A percentile compares a stretch with the other conserved stretches of the same genome.
phyloP scores from a whole-genome alignment of 2,329 filamentous ascomycete species.

The Dendrostoma leiphaemia region DNA sequence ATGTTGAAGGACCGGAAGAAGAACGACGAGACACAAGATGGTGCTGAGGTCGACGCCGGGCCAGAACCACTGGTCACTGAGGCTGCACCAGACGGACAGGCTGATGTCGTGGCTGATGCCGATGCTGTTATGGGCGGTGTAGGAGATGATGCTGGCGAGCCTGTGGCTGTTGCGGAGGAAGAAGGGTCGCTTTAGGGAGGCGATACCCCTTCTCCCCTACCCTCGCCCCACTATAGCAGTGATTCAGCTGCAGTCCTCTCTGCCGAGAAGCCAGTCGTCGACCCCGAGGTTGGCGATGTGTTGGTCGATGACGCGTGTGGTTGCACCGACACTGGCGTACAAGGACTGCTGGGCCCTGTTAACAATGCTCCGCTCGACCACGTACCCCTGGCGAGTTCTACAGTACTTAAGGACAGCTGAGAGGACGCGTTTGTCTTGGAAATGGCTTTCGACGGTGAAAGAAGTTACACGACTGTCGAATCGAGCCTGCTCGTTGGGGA shows the following conservation, averaged over 20 bases:
- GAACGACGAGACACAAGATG: slow-evolving; percentile 33
- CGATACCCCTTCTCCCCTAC: neutral
- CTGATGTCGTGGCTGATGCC: neutral
- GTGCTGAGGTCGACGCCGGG: slow-evolving; percentile 30
- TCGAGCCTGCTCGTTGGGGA: too few relatives aligned
- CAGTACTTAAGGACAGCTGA: too few relatives aligned
- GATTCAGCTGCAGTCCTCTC: neutral
- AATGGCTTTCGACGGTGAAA: too few relatives aligned
- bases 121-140: slow-evolving; percentile 2
- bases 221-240: neutral
- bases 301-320: neutral
- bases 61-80: slow-evolving; percentile 26
- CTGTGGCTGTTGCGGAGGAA: slow-evolving; percentile 8
- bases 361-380: too few relatives aligned
- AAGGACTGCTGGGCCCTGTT: neutral
- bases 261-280: neutral
- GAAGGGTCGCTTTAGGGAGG: neutral
- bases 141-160: neutral
- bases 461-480: too few relatives aligned
- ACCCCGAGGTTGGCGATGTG: neutral
- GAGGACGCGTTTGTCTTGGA: too few relatives aligned
- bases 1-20: slow-evolving; percentile 49
- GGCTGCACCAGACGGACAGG: neutral
- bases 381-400: too few relatives aligned
- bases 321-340: neutral